A percentile compares a stretch with the other conserved stretches of the same genome.
phyloP scores from a whole-genome alignment of 2,329 filamentous ascomycete genomes.

The Penicillium digitatum region DNA sequence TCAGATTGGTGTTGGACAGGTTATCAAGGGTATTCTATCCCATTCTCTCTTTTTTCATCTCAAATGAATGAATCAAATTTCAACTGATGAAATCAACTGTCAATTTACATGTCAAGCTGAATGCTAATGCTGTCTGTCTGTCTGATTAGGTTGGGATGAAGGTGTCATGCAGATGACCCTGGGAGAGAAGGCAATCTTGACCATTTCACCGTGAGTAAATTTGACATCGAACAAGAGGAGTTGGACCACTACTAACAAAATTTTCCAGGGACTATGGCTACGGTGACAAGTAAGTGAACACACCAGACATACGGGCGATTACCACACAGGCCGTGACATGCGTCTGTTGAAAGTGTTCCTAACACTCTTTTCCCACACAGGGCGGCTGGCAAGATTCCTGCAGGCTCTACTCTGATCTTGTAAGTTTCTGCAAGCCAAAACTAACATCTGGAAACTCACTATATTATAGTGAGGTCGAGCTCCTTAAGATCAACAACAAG shows the following conservation, averaged over 20 bases:
- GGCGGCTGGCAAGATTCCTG: constrained; percentile 54
- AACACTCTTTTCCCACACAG: constrained; percentile 9
- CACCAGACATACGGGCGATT: neutral
- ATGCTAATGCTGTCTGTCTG: neutral
- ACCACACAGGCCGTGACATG: neutral
- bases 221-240: neutral
- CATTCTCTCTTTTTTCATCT: neutral
- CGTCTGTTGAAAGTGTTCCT: neutral
- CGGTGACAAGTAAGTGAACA: constrained; percentile 34
- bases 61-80: neutral
- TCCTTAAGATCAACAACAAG: constrained; percentile 60
- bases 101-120: neutral
- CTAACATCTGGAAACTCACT: constrained; percentile 1
- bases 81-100: neutral
- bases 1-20: constrained; percentile 71
- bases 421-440: constrained; percentile 49
- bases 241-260: neutral
- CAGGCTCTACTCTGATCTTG: constrained; percentile 72
- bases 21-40: constrained; percentile 69
- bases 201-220: constrained; percentile 65
- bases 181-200: constrained; percentile 80
- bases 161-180: constrained; percentile 78
- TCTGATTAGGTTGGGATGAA: constrained; percentile 66
- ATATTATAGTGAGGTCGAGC: constrained; percentile 59
- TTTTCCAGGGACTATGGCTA: constrained; percentile 33